Evolutionary conservation across 352 stramenopile species (phyloP), one percentile per base, ranked within the genome.

Genomic region (Phytophthora agathidicida): DNA sequence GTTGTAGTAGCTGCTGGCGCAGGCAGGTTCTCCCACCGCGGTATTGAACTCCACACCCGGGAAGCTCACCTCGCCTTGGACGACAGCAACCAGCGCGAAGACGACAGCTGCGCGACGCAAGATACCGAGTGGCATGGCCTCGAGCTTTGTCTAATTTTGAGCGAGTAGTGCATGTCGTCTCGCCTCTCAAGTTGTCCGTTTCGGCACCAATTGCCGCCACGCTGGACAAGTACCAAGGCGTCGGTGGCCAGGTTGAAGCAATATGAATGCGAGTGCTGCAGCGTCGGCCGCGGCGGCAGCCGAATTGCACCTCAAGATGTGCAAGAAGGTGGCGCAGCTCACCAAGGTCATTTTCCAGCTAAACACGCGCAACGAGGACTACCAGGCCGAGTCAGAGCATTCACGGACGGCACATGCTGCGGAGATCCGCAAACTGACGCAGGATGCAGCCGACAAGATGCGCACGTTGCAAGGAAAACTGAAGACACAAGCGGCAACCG

Each of bases 301-400:
- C 3, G 88, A 96, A 46, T 55, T 97, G 60, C 89, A 97, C 47
- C 74, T 96, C 35, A 97, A 97, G 67, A 97, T 97, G 91, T 96
- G 86, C 73, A 97, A 97, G 74, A 97, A 98, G 75, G 92, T 98
- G 53, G 91, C 92, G 42, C 91, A 97, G 83, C 77, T 98, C 17
- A 98, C 92, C 22, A 97, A 97, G 64, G 92, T 97, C 28, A 96
- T 97, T 47, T 97, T 97, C 76, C 91, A 97, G 58, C 76, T 98
- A 43, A 98, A 98, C 67, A 97, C 91, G 3, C 88, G 90, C 60
- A 98, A 98, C 58, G 89, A 98, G 57, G 91, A 98, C 64, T 87
- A 89, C 27, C 71, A 93, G 61, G 66, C 62, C n/a, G 86, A 91
- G 61, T 63, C 90, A 2, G 67, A 78, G 22, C 73, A 84, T 16